Evolutionary conservation across 2,329 filamentous ascomycete species (phyloP).

Genomic region (Colletotrichum truncatum): DNA sequence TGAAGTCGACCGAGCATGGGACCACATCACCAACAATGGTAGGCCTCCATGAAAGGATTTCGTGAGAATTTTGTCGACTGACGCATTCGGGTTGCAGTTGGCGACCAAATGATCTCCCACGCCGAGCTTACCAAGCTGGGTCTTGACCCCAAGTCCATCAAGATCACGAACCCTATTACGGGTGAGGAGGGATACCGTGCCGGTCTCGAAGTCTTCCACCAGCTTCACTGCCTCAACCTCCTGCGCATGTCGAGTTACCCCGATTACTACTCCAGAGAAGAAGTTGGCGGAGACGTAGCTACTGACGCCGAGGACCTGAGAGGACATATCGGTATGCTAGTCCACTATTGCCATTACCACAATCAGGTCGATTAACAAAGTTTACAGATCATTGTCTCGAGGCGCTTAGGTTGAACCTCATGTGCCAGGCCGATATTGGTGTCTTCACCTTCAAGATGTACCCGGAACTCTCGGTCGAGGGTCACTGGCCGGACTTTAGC

Average conservation of each 20-base stretch:
- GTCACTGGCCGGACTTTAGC: slow-evolving; percentile 65
- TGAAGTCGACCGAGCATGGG: slow-evolving; percentile 67
- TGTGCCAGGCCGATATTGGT: slow-evolving; percentile 64
- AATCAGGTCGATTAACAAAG: neutral
- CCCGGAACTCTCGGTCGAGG: slow-evolving; percentile 53
- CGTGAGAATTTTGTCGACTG: neutral
- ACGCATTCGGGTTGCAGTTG: slow-evolving; percentile 49
- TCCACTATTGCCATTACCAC: neutral
- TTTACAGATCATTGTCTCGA: slow-evolving; percentile 61
- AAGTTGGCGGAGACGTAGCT: slow-evolving; percentile 57
- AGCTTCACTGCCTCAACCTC: slow-evolving; percentile 61
- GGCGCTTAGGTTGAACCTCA: slow-evolving; percentile 59
- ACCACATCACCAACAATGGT: slow-evolving; percentile 59
- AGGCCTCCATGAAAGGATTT: slow-evolving; percentile 26
- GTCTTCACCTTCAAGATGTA: slow-evolving; percentile 62
- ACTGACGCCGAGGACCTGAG: slow-evolving; percentile 50
- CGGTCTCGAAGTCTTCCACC: slow-evolving; percentile 67
- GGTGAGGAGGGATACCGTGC: slow-evolving; percentile 68
- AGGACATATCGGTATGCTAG: slow-evolving; percentile 49
- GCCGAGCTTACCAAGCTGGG: slow-evolving; percentile 62
- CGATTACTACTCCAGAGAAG: slow-evolving; percentile 54
- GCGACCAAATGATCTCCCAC: slow-evolving; percentile 67
- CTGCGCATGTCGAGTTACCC: slow-evolving; percentile 57
- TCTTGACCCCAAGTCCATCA: slow-evolving; percentile 61
- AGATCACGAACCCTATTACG: slow-evolving; percentile 63